Evolutionary conservation across 305 asterid genomes (phyloP), one percentile per base, ranked within the genome.

Genomic region (Withania somnifera): DNA sequence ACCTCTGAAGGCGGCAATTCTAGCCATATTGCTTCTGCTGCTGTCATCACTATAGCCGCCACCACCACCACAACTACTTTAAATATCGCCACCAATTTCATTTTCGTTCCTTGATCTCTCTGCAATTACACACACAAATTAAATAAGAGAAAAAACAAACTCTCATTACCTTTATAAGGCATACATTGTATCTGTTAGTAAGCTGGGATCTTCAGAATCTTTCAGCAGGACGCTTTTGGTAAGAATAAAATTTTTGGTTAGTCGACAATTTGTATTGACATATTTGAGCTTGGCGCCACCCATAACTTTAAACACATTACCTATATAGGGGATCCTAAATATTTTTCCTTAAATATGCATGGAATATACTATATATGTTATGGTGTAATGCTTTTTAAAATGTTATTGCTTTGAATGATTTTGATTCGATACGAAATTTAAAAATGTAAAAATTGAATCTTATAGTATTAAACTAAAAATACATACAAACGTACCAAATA

Each of bases 1-100:
- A 93, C 89, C 52, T 94, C 97, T 3, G 84, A 81, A 58, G 91
- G 68, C 83, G 97, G 97, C 86, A 95, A 83, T 84, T 84, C 89
- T 90, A 95, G 82, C 98, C 98, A 95, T 81, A 95, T 86, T 86
- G 78, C 81, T 69, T 81, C 82, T 40, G 86, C 84, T 80, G 42
- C 15, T 83, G 79, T 61, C 84, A 87, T 34, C 83, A 42, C 36
- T 64, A 68, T 68, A 34, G 64, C 50, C 36, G 13, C 73, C 9
- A 19, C 34, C 26, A 58, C 11, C 50, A 80, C 19, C 13, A n/a
- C n/a, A n/a, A 45, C 76, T 13, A 45, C 60, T 42, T 42, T 71
- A 22, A 71, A 42, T 13, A 71, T 11, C 57, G 38, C 53, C 42
- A 63, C 8, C 38, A 60, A 26, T 11, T 26, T 60, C 34, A 40